Percentiles rank a stretch among this genome's conserved stretches.
Evolutionary conservation across 345 rosid genomes (phyloP).

Genomic region (Hibiscus tridactylites): DNA sequence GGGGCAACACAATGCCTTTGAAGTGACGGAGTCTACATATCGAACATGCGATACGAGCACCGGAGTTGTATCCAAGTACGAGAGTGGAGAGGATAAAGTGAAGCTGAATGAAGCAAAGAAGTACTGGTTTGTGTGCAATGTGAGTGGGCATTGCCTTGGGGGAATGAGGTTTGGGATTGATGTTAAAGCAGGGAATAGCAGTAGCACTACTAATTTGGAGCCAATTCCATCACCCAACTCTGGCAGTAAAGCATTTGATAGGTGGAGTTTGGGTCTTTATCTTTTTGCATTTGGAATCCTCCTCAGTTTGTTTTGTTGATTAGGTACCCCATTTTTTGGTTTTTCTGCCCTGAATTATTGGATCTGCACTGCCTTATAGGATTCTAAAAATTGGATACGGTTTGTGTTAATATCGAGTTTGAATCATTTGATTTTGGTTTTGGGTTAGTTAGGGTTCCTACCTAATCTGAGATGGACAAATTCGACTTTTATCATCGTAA

Average conservation of each 20-base stretch:
- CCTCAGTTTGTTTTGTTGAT: background rate
- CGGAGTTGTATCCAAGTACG: slow-evolving; percentile 36
- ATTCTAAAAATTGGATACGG: too few species aligned
- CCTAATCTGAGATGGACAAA: too few species aligned
- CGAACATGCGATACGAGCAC: slow-evolving; percentile 35
- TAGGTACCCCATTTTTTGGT: background rate
- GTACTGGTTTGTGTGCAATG: slow-evolving; percentile 44
- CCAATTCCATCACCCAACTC: slow-evolving; percentile 16
- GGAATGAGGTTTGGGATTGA: slow-evolving; percentile 46
- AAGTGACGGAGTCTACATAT: slow-evolving; percentile 32
- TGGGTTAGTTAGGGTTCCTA: too few species aligned
- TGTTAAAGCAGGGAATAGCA: slow-evolving; percentile 7
- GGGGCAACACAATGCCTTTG: slow-evolving; percentile 38
- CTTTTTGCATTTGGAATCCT: background rate
- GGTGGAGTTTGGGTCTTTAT: background rate
- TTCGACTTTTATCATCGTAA: too few species aligned
- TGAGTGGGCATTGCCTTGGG: slow-evolving; percentile 46
- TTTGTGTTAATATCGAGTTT: too few species aligned
- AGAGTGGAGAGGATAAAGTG: slow-evolving; percentile 38
- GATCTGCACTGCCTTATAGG: too few species aligned
- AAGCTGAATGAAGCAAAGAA: slow-evolving; percentile 26
- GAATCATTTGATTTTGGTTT: too few species aligned
- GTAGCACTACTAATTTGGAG: background rate
- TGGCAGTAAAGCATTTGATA: background rate
- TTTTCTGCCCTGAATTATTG: background rate